Base-by-base conservation (phyloP, 345 rosid species). In the Turnera subulata region DNA sequence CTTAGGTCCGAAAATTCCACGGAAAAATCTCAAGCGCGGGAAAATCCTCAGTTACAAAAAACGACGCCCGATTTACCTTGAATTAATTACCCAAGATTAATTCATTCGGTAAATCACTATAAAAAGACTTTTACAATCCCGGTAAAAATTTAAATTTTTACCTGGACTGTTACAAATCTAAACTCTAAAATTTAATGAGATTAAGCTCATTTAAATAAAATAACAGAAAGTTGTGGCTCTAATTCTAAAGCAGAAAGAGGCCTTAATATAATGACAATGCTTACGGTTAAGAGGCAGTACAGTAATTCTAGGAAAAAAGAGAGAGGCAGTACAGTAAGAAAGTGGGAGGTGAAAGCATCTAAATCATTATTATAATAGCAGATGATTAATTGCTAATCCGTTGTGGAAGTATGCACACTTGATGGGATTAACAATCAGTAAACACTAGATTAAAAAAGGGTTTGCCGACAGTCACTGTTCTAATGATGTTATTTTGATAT, bases 381-480 rank as follows among this genome's bases (percentile, higher is more conserved):
- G 78, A 67, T 78, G 72, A 59, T 64, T 35, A 24, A 61, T 50
- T 62, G 54, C 42, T 44, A 56, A 66, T 35, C 22, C 55, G 63
- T 26, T 58, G 43, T 43, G 23, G 47, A 46, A 18, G 22, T 32
- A 12, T 48, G 32, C 45, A 55, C 14, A 60, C 42, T 14, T 9
- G 40, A 29, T 17, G n/a, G 48, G 39, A 23, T 14, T 48, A 46
- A 50, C 48, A 44, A 52, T 25, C 17, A 57, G 14, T 46, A 43
- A 42, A 6, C 15, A 21, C 33, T 50, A 19, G 1, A 46, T 57
- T 47, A 54, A 62, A 56, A 53, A 49, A 11, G 88, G 88, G 71
- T 56, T 64, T 80, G 85, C 88, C 88, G 88, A 83, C 88, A 80
- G 62, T 69, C 57, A 65, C 78, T 78, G 67, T 78, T 64, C 8